These are phyloP conservation scores for Macrophomina phaseolina DNA, from an alignment of 2,329 filamentous ascomycete species.

Conservation along the genomic window DNA sequence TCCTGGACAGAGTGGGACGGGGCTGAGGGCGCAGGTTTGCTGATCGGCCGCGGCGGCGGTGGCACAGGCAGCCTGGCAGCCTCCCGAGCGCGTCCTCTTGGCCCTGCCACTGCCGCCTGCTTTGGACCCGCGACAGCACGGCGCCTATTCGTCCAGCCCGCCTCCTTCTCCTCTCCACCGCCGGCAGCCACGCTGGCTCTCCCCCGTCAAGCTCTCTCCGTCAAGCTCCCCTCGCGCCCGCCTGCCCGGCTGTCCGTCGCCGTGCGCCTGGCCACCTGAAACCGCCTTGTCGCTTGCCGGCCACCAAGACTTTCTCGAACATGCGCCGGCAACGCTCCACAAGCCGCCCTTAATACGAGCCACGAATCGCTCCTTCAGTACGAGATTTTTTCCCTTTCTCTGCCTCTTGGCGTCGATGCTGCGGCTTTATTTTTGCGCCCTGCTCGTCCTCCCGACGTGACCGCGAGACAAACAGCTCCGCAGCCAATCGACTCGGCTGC, in stretches of 20 bases:
- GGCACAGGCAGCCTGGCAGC: conserved; percentile 19
- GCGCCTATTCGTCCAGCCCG: conserved; percentile 10
- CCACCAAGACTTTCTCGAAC: conserved; percentile 3
- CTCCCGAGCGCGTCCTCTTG: neutral
- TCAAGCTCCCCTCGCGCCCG: neutral
- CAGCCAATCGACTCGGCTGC: conserved; percentile 4
- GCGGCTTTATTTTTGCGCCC: conserved; percentile 10
- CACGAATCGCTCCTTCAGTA: neutral
- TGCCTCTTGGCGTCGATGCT: conserved; percentile 9
- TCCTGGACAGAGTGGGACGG: conserved; percentile 25
- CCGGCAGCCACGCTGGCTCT: neutral
- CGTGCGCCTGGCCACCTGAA: conserved; percentile 18
- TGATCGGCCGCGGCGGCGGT: conserved; percentile 20
- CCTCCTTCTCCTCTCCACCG: neutral
- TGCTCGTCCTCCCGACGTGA: neutral
- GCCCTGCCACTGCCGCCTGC: neutral
- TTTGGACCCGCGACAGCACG: neutral
- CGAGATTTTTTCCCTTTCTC: conserved; percentile 16
- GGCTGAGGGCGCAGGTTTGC: conserved; percentile 24
- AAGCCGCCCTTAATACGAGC: conserved; percentile 16
- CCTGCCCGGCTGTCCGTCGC: conserved; percentile 9
- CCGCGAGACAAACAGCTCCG: conserved; percentile 5
- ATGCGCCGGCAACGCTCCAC: conserved; percentile 12
- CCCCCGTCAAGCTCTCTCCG: neutral
- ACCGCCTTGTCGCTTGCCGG: conserved; percentile 12